Evolutionary conservation across 129 eudicot species (phyloP).

Genomic region (Artemisia annua): DNA sequence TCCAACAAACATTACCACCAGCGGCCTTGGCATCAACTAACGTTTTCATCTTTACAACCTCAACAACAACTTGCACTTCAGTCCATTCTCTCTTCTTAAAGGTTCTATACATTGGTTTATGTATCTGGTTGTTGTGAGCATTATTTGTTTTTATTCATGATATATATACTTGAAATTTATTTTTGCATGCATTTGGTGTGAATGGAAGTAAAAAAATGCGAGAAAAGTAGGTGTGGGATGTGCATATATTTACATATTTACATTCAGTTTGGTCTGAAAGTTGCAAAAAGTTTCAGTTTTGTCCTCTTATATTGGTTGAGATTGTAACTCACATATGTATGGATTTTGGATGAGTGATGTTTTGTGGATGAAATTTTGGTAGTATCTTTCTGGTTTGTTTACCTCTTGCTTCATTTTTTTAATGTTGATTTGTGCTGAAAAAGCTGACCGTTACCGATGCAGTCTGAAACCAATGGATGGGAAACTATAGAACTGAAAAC

Average conservation of each 20-base stretch:
- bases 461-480: background rate
- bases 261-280: background rate
- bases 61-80: conserved; percentile 73
- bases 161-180: no score
- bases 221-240: no score
- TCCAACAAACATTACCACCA: conserved; percentile 88
- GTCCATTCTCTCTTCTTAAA: no score
- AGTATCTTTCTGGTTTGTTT: background rate
- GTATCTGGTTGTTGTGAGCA: no score
- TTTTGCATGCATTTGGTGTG: no score
- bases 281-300: conserved; percentile 20
- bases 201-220: no score
- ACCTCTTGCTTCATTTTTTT: background rate
- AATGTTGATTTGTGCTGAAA: background rate
- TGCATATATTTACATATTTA: no score
- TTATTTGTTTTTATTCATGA: no score
- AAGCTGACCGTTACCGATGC: background rate
- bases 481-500: no score
- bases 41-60: conserved; percentile 88
- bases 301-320: conserved; percentile 30
- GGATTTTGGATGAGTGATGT: conserved; percentile 27
- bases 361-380: conserved; percentile 24
- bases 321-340: conserved; percentile 18
- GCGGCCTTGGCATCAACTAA: conserved; percentile 66
- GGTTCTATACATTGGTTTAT: no score